These are phyloP conservation scores for Atalantia buxifolia DNA, from an alignment of 345 rosid genomes.

Conservation along the genomic window DNA sequence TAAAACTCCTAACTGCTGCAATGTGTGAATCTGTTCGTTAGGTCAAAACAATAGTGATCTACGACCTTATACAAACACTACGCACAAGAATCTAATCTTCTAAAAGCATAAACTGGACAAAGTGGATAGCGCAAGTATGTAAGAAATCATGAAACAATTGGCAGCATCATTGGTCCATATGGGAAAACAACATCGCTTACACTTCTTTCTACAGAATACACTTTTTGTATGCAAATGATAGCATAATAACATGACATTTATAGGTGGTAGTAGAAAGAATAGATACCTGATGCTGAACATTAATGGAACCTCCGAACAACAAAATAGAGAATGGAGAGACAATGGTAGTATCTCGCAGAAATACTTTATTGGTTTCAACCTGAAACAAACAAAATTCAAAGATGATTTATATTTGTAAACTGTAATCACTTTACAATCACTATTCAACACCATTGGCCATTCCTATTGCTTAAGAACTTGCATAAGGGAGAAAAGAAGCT, in stretches of 20 bases:
- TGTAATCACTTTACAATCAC: background rate
- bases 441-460: background rate
- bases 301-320: conserved; percentile 84
- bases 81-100: background rate
- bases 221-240: background rate
- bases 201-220: background rate
- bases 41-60: background rate
- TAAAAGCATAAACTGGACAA: background rate
- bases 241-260: background rate
- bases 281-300: conserved; percentile 82
- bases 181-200: background rate
- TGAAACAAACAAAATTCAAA: conserved; percentile 27
- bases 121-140: background rate
- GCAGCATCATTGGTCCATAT: background rate
- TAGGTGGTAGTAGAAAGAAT: background rate
- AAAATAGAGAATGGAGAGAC: conserved; percentile 83
- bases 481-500: background rate
- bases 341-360: conserved; percentile 78
- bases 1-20: background rate
- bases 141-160: background rate
- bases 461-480: background rate
- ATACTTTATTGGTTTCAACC: conserved; percentile 89
- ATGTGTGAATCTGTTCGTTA: background rate
- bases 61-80: background rate
- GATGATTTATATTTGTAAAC: background rate